Percentiles rank a stretch among this genome's conserved stretches.
These are phyloP conservation scores for Trichoderma sp. DNA, from an alignment of 2,329 filamentous ascomycete genomes.

Conservation along the genomic window DNA sequence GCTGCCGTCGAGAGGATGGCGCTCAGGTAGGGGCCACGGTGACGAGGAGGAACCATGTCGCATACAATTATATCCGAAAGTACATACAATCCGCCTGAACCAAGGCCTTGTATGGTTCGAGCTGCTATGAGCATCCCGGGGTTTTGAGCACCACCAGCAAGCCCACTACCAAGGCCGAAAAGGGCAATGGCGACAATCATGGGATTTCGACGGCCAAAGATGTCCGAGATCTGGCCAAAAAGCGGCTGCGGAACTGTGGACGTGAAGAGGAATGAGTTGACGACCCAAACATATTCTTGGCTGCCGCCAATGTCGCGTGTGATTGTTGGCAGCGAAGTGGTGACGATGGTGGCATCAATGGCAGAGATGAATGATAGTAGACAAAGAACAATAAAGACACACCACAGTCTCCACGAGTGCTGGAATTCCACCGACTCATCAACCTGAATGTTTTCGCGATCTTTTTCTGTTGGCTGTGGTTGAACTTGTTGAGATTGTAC, in stretches of 20 bases:
- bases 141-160: conserved; percentile 43
- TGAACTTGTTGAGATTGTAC: neutral
- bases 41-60: conserved; percentile 50
- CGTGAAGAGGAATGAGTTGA: conserved; percentile 2
- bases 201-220: conserved; percentile 51
- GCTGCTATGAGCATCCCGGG: conserved; percentile 45
- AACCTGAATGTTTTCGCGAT: no score
- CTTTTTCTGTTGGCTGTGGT: neutral
- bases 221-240: conserved; percentile 49
- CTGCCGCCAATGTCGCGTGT: neutral
- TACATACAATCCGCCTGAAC: conserved; percentile 32
- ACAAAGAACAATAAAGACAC: conserved; percentile 7
- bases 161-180: conserved; percentile 51
- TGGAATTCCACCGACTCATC: neutral
- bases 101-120: conserved; percentile 43
- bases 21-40: conserved; percentile 44
- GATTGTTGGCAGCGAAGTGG: neutral
- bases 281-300: conserved; percentile 2
- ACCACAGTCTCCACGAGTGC: conserved; percentile 4
- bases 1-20: conserved; percentile 34
- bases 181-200: conserved; percentile 42
- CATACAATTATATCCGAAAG: conserved; percentile 34
- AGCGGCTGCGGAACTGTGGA: conserved; percentile 40
- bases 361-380: neutral
- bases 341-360: conserved; percentile 2